Conservation (phyloP, 371 early-diverging fungal genomes). For the Phascolomyces articulosus region DNA sequence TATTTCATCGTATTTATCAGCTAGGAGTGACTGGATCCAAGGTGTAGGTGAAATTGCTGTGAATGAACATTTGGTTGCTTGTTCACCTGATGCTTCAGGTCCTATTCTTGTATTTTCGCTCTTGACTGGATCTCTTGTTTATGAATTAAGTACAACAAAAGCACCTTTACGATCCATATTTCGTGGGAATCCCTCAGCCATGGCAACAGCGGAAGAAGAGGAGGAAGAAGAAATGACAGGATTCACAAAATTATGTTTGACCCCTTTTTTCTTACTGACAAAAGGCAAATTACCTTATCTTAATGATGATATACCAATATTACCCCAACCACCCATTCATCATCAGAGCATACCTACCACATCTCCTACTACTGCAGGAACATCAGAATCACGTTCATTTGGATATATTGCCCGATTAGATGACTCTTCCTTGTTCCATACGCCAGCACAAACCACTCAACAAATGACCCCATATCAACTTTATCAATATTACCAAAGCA, state of each 20-base stretch:
- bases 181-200: not conserved
- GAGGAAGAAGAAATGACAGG: constrained; percentile 28
- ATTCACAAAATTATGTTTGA: constrained; percentile 52
- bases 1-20: constrained; percentile 43
- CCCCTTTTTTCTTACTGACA: constrained; percentile 57
- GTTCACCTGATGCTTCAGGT: constrained; percentile 58
- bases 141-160: constrained; percentile 21
- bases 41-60: constrained; percentile 60
- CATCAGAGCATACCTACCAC: not conserved
- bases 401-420: constrained; percentile 20
- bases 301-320: constrained; percentile 10
- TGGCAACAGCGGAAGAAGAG: not conserved
- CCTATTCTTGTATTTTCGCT: constrained; percentile 59
- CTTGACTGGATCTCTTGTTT: constrained; percentile 56
- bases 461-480: constrained; percentile 45
- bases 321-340: constrained; percentile 4
- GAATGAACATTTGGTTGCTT: constrained; percentile 54
- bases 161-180: not conserved
- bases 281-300: constrained; percentile 33
- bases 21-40: constrained; percentile 53
- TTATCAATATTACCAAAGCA: constrained; percentile 31
- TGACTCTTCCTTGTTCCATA: constrained; percentile 8
- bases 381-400: not conserved
- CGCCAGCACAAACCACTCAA: constrained; percentile 5
- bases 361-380: not conserved